Conservation (phyloP, 495 filamentous ascomycete genomes). For the Hypoxylon subgilvum region DNA sequence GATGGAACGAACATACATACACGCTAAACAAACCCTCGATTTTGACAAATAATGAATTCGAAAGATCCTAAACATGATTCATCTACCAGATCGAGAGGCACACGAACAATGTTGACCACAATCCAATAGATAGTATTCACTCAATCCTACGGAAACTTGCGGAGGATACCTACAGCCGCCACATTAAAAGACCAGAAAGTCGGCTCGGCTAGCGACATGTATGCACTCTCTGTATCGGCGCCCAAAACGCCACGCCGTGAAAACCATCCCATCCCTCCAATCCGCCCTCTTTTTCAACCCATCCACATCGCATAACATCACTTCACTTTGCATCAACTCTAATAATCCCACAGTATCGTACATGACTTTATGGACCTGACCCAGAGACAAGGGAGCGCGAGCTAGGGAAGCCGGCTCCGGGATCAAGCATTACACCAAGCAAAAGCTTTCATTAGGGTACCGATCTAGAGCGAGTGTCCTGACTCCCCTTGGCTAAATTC, state of each 20-base stretch:
- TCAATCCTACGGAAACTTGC: slow-evolving; percentile 19
- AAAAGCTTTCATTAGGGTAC: slow-evolving; percentile 9
- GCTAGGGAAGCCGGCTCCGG: slow-evolving; percentile 2
- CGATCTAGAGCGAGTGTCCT: slow-evolving; percentile 1
- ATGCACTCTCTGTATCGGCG: slow-evolving; percentile 17
- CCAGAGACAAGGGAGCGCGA: neutral
- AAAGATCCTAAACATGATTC: neutral
- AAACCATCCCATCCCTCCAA: slow-evolving; percentile 2
- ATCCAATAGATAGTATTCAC: slow-evolving; percentile 21
- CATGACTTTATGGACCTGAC: slow-evolving; percentile 20
- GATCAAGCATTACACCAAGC: slow-evolving; percentile 20
- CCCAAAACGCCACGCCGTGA: slow-evolving; percentile 30
- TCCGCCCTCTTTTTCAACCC: slow-evolving; percentile 17
- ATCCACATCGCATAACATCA: neutral
- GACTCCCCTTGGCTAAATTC: neutral
- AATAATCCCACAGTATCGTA: slow-evolving; percentile 31
- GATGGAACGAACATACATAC: no score
- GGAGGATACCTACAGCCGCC: slow-evolving; percentile 10
- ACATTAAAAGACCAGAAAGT: slow-evolving; percentile 18
- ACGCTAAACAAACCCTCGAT: no score
- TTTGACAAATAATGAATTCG: no score
- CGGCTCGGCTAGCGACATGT: no score
- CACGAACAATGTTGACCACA: slow-evolving; percentile 6
- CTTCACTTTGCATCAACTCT: no score
- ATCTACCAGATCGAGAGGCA: neutral